Evolutionary conservation across 2,329 filamentous ascomycete genomes (phyloP).

Genomic region (Cadophora luteo-olivacea): DNA sequence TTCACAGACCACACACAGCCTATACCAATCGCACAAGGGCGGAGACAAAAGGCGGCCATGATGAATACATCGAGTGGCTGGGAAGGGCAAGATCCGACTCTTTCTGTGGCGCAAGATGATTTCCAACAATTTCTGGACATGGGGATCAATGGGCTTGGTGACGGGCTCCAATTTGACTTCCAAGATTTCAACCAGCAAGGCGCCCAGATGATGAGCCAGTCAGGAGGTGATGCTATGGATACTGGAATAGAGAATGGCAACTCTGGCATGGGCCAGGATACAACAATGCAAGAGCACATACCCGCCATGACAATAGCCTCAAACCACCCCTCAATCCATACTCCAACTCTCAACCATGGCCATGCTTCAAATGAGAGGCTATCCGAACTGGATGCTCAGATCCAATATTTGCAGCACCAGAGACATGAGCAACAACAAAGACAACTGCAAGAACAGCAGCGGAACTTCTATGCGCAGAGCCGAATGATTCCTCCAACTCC

Average conservation of each 20-base stretch:
- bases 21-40: background rate
- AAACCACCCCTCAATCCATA: slow-evolving; percentile 53
- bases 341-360: slow-evolving; percentile 48
- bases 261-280: slow-evolving; percentile 40
- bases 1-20: slow-evolving; percentile 4
- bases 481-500: slow-evolving; percentile 79
- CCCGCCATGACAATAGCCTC: slow-evolving; percentile 54
- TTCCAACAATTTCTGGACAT: slow-evolving; percentile 71
- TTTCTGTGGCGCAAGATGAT: slow-evolving; percentile 63
- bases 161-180: slow-evolving; percentile 66
- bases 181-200: slow-evolving; percentile 55
- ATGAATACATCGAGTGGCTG: slow-evolving; percentile 50
- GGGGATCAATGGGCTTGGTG: slow-evolving; percentile 59
- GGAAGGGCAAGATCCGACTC: slow-evolving; percentile 62
- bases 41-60: slow-evolving; percentile 21
- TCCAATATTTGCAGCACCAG: slow-evolving; percentile 69
- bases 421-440: slow-evolving; percentile 62
- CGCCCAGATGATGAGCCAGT: slow-evolving; percentile 40
- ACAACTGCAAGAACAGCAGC: slow-evolving; percentile 54
- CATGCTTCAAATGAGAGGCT: slow-evolving; percentile 59
- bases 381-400: slow-evolving; percentile 68
- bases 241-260: slow-evolving; percentile 50
- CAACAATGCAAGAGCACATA: slow-evolving; percentile 54
- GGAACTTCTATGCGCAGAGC: slow-evolving; percentile 60
- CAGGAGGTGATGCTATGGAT: slow-evolving; percentile 52